A percentile compares a stretch with the other conserved stretches of the same genome.
Evolutionary conservation across 306 rosid species (phyloP).

Genomic region (Lathyrus sativus): DNA sequence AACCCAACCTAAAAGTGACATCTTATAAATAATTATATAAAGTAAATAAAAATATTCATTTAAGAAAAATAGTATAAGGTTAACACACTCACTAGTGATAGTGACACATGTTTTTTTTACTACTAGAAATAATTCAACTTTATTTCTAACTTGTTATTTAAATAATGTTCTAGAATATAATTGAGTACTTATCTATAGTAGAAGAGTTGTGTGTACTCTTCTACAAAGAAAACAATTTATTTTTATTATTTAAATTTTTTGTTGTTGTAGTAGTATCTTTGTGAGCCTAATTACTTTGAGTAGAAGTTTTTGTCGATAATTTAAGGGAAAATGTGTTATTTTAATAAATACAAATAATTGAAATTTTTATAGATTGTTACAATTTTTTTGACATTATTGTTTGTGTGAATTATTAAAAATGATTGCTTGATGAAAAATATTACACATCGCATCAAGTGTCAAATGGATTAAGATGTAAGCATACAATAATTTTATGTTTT

Average conservation of each 20-base stretch:
- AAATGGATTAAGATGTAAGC: neutral
- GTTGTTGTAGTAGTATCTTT: no score
- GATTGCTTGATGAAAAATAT: neutral
- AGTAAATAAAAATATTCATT: neutral
- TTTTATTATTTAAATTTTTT: no score
- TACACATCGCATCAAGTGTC: neutral
- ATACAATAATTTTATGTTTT: neutral
- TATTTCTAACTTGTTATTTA: neutral
- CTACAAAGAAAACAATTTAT: neutral
- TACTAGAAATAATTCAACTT: neutral
- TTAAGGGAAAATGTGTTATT: neutral
- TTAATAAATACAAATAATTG: neutral
- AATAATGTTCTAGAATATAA: neutral
- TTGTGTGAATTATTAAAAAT: neutral
- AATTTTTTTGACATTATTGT: neutral
- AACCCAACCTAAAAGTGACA: slow-evolving; percentile 39
- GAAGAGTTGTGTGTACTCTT: slow-evolving; percentile 2
- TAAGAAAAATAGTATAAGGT: slow-evolving; percentile 1
- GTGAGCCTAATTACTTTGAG: no score
- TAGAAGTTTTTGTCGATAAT: no score
- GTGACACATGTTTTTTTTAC: slow-evolving; percentile 14
- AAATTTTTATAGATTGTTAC: neutral
- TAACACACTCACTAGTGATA: slow-evolving; percentile 16
- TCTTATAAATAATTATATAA: slow-evolving; percentile 14
- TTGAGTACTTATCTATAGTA: neutral